Evolutionary conservation across 345 rosid genomes (phyloP).

Genomic region (Eucalyptus brandiana): DNA sequence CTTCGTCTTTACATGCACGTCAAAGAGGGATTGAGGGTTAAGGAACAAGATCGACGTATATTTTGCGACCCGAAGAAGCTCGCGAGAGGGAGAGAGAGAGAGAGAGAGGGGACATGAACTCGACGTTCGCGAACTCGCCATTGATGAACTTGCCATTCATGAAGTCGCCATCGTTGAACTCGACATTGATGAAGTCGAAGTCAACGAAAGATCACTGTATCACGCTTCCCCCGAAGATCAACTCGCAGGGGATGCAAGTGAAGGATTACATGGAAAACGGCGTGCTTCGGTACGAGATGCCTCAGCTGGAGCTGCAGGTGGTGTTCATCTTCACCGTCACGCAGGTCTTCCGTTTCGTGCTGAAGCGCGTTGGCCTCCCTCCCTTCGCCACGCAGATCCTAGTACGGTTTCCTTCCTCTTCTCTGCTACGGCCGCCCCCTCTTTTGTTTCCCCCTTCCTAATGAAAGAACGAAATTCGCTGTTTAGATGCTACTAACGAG

Average conservation of each 20-base stretch:
- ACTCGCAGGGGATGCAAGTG: neutral
- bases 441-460: neutral
- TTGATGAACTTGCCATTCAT: too few relatives aligned
- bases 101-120: neutral
- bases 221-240: neutral
- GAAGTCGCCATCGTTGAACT: neutral
- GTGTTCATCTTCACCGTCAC: neutral
- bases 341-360: neutral
- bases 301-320: conserved; percentile 12
- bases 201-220: neutral
- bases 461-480: neutral
- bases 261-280: neutral
- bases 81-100: too few relatives aligned
- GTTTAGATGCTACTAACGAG: neutral
- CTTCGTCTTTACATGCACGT: neutral
- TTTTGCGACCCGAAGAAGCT: neutral
- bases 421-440: neutral
- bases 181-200: neutral
- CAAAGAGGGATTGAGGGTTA: neutral
- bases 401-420: neutral
- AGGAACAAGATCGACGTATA: neutral
- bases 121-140: neutral
- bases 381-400: conserved; percentile 9
- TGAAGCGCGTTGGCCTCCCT: conserved; percentile 7
- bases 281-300: conserved; percentile 3